Evolutionary conservation across 495 filamentous ascomycete genomes (phyloP).

Genomic region (Penicillium pulvis): DNA sequence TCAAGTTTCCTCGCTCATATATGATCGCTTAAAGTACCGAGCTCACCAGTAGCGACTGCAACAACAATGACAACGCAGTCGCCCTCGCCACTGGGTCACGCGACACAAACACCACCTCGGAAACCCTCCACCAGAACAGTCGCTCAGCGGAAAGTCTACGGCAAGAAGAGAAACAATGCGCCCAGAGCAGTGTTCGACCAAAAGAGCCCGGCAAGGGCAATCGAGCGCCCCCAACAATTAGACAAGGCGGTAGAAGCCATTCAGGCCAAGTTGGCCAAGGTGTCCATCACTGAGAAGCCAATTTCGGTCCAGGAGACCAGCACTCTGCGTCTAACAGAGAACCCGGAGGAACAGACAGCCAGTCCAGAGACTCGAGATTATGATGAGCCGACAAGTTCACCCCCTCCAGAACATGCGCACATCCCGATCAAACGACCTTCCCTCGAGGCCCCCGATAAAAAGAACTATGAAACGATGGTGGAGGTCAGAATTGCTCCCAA

Average conservation of each 20-base stretch:
- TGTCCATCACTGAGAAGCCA: conserved; percentile 31
- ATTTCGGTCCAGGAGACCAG: conserved; percentile 2
- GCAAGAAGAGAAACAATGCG: conserved; percentile 44
- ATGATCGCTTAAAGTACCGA: background rate
- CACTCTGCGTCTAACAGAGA: background rate
- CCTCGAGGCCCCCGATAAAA: conserved; percentile 5
- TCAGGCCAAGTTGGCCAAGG: conserved; percentile 35
- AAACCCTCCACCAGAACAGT: conserved; percentile 26
- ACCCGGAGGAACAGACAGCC: background rate
- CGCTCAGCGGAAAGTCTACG: conserved; percentile 42
- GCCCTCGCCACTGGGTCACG: conserved; percentile 17
- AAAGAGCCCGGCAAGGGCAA: conserved; percentile 33
- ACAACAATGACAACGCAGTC: conserved; percentile 12
- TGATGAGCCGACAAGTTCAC: background rate
- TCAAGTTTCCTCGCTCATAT: background rate
- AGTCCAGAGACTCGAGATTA: background rate
- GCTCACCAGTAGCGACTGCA: background rate
- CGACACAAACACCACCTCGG: conserved; percentile 22
- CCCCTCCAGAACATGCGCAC: conserved; percentile 2
- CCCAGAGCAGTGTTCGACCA: conserved; percentile 46
- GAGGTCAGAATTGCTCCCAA: conserved; percentile 33
- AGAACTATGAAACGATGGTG: conserved; percentile 32
- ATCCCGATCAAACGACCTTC: conserved; percentile 8
- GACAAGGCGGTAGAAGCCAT: conserved; percentile 32
- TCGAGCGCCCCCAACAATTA: background rate